Base-by-base conservation (phyloP, 306 rosid genomes). In the Urtica urens region DNA sequence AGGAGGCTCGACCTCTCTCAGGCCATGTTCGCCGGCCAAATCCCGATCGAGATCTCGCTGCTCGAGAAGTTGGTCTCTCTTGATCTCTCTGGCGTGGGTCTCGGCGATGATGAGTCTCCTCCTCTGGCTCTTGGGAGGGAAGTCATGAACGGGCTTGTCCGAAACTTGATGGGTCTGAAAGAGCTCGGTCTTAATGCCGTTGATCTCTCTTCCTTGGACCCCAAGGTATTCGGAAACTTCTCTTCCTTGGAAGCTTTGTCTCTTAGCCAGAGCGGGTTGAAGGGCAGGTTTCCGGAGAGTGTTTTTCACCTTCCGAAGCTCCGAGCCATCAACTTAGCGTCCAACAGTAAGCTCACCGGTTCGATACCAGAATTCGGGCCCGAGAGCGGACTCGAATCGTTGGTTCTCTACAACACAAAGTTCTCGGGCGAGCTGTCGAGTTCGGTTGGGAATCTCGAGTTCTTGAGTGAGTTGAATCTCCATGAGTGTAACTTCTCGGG, bases 1-100 rank as follows among this genome's bases (percentile, higher is more conserved):
- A 35, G 31, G 1, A 29, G 37, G 22, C 57, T 52, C 31, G 37
- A 52, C 26, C 45, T 52, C 45, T 52, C 53, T 25, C 10, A 27
- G 14, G 2, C 53, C 2, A 6, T 1, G 17, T 27, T 27, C 9
- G 1, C 10, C n/a, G 53, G 53, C 11, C 2, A 14, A 5, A 13
- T 48, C 20, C 53, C 53, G 1, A 6, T 1, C 4, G 23, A 26
- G 7, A 25, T 48, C 10, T 5, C 35, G 8, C 10, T 22, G 38
- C 23, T 48, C 0, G 18, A 3, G 13, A 23, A 37, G 34, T 37
- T 52, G 20, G 14, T 52, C 16, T 35, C 44, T 2, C 29, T 52
- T 23, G 57, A 52, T 37, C 45, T 52, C 23, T 48, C 53, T 20
- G 10, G 33, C 4, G 6, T 28, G 4, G 6, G 10, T 28, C 33